Percentiles rank a stretch among this genome's conserved stretches.
Conservation (phyloP, 768 basidiomycete genomes). For the Termitomyces sp. region DNA sequence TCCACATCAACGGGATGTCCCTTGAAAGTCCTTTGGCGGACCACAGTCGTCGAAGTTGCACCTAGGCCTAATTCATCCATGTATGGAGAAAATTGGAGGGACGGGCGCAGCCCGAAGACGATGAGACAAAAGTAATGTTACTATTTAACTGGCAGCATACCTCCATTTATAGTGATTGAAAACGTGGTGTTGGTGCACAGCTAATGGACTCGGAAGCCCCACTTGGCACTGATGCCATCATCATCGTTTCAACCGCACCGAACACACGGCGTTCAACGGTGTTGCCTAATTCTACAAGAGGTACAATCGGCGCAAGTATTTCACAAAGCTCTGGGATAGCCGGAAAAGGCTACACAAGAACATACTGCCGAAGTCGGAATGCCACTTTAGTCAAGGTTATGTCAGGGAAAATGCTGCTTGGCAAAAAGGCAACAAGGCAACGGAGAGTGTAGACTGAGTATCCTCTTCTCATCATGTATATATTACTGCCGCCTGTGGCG, state of each 20-base stretch:
- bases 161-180: neutral
- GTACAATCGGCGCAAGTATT: neutral
- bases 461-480: neutral
- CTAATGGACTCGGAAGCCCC: too few species aligned
- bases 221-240: neutral
- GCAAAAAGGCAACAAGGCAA: neutral
- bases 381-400: neutral
- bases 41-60: neutral
- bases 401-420: neutral
- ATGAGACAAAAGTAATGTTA: neutral
- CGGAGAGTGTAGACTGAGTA: neutral
- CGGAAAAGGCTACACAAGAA: neutral
- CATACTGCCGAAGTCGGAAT: neutral
- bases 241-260: neutral
- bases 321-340: neutral
- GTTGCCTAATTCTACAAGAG: neutral
- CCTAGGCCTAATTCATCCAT: neutral
- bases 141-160: neutral
- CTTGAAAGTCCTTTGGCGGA: slow-evolving; percentile 14
- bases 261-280: neutral
- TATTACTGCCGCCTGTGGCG: neutral
- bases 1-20: slow-evolving; percentile 13
- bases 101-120: neutral
- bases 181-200: neutral
- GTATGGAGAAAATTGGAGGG: neutral